Conservation (phyloP, 2,329 filamentous ascomycete species). For the Arthrobotrys iridis region DNA sequence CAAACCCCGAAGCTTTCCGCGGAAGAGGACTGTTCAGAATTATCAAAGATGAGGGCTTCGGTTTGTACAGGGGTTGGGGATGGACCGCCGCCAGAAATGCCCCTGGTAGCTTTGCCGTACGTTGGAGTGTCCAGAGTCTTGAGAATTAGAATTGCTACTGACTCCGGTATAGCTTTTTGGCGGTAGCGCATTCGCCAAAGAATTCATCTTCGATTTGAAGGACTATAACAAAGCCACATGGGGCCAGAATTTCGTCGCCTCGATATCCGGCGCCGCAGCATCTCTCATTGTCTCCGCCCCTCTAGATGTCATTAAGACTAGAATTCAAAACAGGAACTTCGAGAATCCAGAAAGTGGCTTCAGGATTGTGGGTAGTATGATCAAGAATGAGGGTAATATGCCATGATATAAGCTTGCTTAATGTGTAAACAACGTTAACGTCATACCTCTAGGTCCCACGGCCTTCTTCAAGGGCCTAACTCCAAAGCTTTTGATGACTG, state of each 20-base stretch:
- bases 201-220: constrained; percentile 86
- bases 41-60: constrained; percentile 91
- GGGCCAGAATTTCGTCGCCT: constrained; percentile 97
- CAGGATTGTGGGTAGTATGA: constrained; percentile 91
- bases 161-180: constrained; percentile 78
- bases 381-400: constrained; percentile 82
- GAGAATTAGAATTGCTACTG: background rate
- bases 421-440: constrained; percentile 1
- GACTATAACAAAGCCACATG: constrained; percentile 97
- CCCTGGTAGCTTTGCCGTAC: constrained; percentile 92
- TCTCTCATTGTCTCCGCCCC: constrained; percentile 97
- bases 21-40: constrained; percentile 91
- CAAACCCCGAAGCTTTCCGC: constrained; percentile 97
- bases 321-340: constrained; percentile 98
- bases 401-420: background rate
- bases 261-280: constrained; percentile 91
- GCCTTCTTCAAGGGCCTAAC: constrained; percentile 98
- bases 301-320: constrained; percentile 96
- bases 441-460: constrained; percentile 61
- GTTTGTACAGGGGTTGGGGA: constrained; percentile 92
- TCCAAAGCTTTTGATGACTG: constrained; percentile 98
- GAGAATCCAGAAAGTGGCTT: constrained; percentile 96
- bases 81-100: constrained; percentile 98
- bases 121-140: constrained; percentile 60
- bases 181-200: constrained; percentile 95